These are phyloP conservation scores for Chlorophyllum brunneum DNA, from an alignment of 768 basidiomycete genomes.

Conservation along the genomic window DNA sequence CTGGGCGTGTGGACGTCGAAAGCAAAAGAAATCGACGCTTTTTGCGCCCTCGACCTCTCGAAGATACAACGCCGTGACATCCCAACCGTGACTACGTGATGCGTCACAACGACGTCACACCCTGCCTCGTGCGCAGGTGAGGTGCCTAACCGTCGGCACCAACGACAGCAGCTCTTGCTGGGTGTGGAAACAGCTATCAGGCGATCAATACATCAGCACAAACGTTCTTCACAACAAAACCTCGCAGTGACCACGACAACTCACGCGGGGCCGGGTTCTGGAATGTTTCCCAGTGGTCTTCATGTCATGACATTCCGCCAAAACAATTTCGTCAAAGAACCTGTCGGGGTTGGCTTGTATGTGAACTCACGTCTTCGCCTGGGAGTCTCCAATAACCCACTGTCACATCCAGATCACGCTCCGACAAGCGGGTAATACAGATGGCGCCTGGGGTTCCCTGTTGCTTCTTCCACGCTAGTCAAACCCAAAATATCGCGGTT, in stretches of 20 bases:
- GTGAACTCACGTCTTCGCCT: background rate
- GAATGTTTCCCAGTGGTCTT: background rate
- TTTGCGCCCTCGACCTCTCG: conserved; percentile 8
- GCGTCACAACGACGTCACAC: background rate
- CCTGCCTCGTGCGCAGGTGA: background rate
- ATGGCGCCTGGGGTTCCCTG: background rate
- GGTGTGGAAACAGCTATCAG: too few species aligned
- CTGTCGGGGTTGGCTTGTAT: background rate
- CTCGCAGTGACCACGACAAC: too few species aligned
- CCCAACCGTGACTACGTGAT: conserved; percentile 1
- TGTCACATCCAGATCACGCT: conserved; percentile 2
- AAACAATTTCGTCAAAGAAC: background rate
- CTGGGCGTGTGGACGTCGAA: conserved; percentile 10
- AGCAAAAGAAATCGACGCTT: conserved; percentile 8
- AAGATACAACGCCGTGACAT: conserved; percentile 11
- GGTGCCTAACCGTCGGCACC: too few species aligned
- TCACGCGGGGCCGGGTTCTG: background rate
- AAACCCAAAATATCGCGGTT: conserved; percentile 1
- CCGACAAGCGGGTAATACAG: conserved; percentile 1
- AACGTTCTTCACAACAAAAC: too few species aligned
- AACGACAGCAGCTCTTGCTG: too few species aligned
- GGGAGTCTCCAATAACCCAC: background rate
- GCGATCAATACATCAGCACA: too few species aligned
- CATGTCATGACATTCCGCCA: too few species aligned
- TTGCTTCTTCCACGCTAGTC: conserved; percentile 4